A percentile compares a stretch with the other conserved stretches of the same genome.
phyloP scores from a whole-genome alignment of 2,329 filamentous ascomycete species.

The Sclerotinia glacialis region DNA sequence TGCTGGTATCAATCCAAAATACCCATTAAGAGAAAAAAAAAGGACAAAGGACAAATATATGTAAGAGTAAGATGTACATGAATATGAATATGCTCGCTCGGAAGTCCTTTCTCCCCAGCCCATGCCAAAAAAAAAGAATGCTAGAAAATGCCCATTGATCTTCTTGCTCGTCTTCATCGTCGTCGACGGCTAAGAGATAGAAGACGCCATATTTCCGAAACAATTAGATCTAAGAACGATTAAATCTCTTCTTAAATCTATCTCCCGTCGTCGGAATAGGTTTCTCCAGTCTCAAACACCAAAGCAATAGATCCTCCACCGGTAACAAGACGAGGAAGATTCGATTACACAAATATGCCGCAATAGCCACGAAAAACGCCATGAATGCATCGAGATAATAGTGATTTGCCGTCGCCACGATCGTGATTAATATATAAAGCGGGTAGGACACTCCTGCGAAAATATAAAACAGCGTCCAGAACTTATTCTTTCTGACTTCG shows the following conservation, averaged over 20 bases:
- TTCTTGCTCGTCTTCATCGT: neutral
- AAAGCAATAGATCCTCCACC: slow-evolving; percentile 49
- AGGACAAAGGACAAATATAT: neutral
- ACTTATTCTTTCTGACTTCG: slow-evolving; percentile 44
- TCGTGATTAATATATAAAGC: slow-evolving; percentile 47
- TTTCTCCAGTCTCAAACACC: slow-evolving; percentile 48
- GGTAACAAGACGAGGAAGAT: slow-evolving; percentile 51
- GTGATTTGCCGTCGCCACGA: slow-evolving; percentile 55
- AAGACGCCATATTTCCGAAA: too few relatives aligned
- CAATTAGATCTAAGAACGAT: neutral
- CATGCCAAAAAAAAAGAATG: neutral
- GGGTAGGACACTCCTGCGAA: slow-evolving; percentile 47
- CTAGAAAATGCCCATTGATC: slow-evolving; percentile 3
- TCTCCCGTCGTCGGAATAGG: slow-evolving; percentile 50
- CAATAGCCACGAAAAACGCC: slow-evolving; percentile 46
- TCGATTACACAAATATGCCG: slow-evolving; percentile 48
- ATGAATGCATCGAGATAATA: slow-evolving; percentile 52
- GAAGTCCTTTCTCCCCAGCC: neutral
- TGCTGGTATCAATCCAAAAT: slow-evolving; percentile 17
- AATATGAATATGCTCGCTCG: slow-evolving; percentile 8
- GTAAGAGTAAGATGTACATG: neutral
- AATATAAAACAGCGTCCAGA: slow-evolving; percentile 47
- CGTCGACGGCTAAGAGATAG: neutral
- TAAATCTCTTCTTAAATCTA: slow-evolving; percentile 22
- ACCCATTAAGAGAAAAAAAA: neutral